These are phyloP conservation scores for Xylariaceae sp. DNA, from an alignment of 2,329 filamentous ascomycete species.

Conservation along the genomic window DNA sequence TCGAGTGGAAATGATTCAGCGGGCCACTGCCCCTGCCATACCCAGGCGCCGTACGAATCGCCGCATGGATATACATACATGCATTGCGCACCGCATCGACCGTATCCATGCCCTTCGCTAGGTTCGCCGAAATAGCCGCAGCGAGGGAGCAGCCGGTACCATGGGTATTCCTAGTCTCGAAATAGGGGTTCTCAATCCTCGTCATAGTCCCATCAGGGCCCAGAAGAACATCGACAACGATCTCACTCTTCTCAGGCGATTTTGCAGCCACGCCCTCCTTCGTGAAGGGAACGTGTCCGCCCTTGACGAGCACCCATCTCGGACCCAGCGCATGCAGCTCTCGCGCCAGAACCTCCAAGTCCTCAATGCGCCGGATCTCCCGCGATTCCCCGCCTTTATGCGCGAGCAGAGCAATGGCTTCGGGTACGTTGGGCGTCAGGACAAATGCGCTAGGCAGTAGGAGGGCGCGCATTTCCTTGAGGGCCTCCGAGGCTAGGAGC, in stretches of 20 bases:
- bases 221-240: constrained; percentile 73
- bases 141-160: constrained; percentile 93
- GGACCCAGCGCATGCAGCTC: constrained; percentile 64
- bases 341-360: constrained; percentile 64
- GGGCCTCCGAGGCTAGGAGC: constrained; percentile 61
- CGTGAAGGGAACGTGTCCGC: constrained; percentile 79
- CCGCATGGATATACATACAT: constrained; percentile 66
- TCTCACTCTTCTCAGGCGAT: constrained; percentile 51
- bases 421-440: constrained; percentile 21
- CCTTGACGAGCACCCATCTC: constrained; percentile 79
- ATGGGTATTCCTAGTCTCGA: constrained; percentile 76
- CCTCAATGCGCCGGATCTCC: constrained; percentile 52
- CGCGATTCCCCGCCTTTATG: constrained; percentile 37
- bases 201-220: constrained; percentile 49
- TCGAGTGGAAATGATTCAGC: constrained; percentile 73
- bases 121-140: constrained; percentile 71
- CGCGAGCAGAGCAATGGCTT: constrained; percentile 17
- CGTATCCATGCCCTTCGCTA: constrained; percentile 55
- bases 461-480: constrained; percentile 52
- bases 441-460: constrained; percentile 60
- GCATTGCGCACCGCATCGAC: constrained; percentile 59
- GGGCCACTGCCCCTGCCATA: constrained; percentile 66
- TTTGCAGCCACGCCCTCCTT: constrained; percentile 55
- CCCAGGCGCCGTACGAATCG: constrained; percentile 58
- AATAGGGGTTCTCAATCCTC: constrained; percentile 64